Evolutionary conservation across 1,139 yeast species (phyloP), one percentile per base, ranked within the genome.

Genomic region (Starmera stellimalicola): DNA sequence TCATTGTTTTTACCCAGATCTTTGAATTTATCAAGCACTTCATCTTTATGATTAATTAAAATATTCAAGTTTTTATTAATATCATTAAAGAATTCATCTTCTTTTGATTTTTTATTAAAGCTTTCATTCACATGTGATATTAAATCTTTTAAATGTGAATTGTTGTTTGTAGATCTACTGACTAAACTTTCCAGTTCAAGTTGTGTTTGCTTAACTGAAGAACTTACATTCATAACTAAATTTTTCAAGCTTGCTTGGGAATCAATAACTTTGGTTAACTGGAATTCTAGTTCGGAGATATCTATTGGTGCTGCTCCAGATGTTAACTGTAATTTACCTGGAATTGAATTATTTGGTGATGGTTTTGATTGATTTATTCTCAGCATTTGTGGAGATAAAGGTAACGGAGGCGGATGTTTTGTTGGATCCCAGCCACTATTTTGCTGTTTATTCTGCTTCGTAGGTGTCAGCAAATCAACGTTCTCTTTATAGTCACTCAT

Each of bases 131-230:
- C 48, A 33, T 38, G 47, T 25, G 42, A 52, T 22, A 58, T 47
- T 31, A 61, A 45, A 33, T 52, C 50, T 24, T 52, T 52, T 34
- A 65, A 50, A 17, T 64, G 66, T 8, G 53, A 47, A 26, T 65
- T 68, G 46, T 65, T 64, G 41, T 64, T 65, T n/a, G 60, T 42
- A 1, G 68, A 63, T 27, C 70, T 51, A 22, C 58, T 50, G 10
- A 63, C 62, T 31, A 65, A 42, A 27, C 52, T 54, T 12, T 58
- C 65, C 33, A 65, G 55, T 33, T 64, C 70, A 26, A 57, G 36
- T 35, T 61, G 58, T 2, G 68, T 63, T 7, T 57, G 60, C 17
- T 53, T 50, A 8, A 64, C 61, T 11, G 63, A 54, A 6, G 49
- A 47, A 33, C 60, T 62, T 8, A 65, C 54, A 4, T 47, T 38